phyloP scores from a whole-genome alignment of 352 stramenopile species.

The Aphanomyces cochlioides region DNA sequence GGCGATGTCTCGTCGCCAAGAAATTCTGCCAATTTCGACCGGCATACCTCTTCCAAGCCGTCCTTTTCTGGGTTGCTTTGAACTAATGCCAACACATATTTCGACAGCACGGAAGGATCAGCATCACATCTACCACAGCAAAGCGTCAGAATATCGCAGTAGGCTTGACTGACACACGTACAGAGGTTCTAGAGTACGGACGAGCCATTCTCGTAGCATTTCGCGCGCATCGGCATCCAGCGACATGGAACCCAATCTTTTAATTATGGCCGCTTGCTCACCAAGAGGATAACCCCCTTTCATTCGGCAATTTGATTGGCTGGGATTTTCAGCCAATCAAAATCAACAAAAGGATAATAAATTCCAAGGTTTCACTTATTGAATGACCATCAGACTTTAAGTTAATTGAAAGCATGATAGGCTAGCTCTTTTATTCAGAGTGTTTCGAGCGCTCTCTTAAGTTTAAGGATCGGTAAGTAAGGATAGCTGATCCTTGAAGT shows the following conservation, averaged over 20 bases:
- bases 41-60: slow-evolving; percentile 61
- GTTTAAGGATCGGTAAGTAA: too few relatives aligned
- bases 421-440: too few relatives aligned
- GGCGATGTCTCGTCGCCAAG: slow-evolving; percentile 72
- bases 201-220: slow-evolving; percentile 81
- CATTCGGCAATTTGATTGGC: not conserved
- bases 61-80: slow-evolving; percentile 76
- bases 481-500: too few relatives aligned
- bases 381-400: too few relatives aligned
- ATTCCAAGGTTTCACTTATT: not conserved
- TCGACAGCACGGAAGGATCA: slow-evolving; percentile 81
- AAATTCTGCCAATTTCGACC: slow-evolving; percentile 81
- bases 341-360: not conserved
- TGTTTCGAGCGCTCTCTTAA: too few relatives aligned
- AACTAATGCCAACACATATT: slow-evolving; percentile 82
- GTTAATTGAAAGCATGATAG: not conserved
- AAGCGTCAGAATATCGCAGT: not conserved
- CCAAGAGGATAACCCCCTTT: slow-evolving; percentile 17
- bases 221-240: slow-evolving; percentile 81
- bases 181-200: slow-evolving; percentile 80
- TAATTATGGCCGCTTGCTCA: slow-evolving; percentile 22
- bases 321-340: slow-evolving; percentile 10
- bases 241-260: slow-evolving; percentile 28
- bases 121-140: slow-evolving; percentile 61
- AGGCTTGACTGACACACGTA: slow-evolving; percentile 36